Evolutionary conservation across 1,284 basidiomycete genomes (phyloP), one percentile per base, ranked within the genome.

Genomic region (Afroboletus lepidellus): DNA sequence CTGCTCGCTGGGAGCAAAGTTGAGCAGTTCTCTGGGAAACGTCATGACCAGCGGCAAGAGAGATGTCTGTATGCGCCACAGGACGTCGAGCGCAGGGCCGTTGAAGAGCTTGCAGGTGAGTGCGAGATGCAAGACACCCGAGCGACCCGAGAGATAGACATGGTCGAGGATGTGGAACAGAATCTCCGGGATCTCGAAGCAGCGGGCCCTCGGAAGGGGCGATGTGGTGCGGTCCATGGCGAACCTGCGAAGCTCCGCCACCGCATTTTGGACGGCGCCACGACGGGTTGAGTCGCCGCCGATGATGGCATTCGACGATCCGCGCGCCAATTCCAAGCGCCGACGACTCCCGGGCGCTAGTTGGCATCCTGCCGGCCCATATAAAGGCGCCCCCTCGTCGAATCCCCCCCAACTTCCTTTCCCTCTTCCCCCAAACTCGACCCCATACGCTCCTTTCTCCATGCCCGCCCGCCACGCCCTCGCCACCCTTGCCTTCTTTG

Each of bases 381-480:
- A 62, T 62, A 62, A 64, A 64, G 52, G 24, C 37, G 37, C 5
- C 24, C 42, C 34, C 13, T 29, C 45, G 37, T 50, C 46, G 51
- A 38, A 39, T 25, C 46, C 37, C 44, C 52, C 39, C 32, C 46
- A 57, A 41, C 3, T 33, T 47, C n/a, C 29, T 54, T 50, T 44
- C 47, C 41, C 29, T 45, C 48, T 15, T 16, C 36, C 45, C 45
- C 44, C 45, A 51, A 12, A 30, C 49, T 59, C 20, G 45, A 56
- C 45, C 63, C 64, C 48, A 29, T 59, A 47, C 62, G 50, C 60
- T 63, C 62, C 56, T 63, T 67, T 65, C 38, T 24, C 34, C 20
- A 66, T 70, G 64, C 52, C 62, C 54, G 27, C 20, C 38, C 41
- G 25, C 33, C 41, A 24, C 48, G 12, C 50, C 2, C 46, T 69